Percentiles rank a stretch among this genome's conserved stretches.
Conservation (phyloP, 371 early-diverging fungal genomes). For the Mortierella sp. region DNA sequence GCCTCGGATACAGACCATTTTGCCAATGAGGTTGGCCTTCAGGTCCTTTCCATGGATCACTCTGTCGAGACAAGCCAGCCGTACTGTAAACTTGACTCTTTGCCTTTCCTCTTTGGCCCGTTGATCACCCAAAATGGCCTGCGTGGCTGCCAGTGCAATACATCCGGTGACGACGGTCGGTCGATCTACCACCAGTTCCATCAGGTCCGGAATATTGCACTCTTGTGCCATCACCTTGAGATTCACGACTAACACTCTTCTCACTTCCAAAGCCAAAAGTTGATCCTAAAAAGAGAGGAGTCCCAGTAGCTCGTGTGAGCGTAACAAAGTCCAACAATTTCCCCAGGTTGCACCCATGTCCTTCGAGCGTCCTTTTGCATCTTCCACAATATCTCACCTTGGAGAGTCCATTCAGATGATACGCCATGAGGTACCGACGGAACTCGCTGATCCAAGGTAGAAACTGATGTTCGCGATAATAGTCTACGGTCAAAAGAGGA, state of each 20-base stretch:
- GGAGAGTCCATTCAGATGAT: constrained; percentile 20
- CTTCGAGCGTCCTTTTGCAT: too few relatives aligned
- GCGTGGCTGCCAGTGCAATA: constrained; percentile 37
- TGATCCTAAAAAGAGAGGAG: constrained; percentile 5
- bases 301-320: too few relatives aligned
- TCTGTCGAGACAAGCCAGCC: constrained; percentile 31
- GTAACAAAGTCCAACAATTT: too few relatives aligned
- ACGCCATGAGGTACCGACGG: constrained; percentile 13
- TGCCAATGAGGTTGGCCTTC: constrained; percentile 56
- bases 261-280: background rate
- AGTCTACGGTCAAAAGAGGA: too few relatives aligned
- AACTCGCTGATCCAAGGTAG: constrained; percentile 42
- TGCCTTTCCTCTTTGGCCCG: constrained; percentile 12
- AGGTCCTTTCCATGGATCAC: constrained; percentile 50
- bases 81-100: constrained; percentile 25
- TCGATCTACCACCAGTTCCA: constrained; percentile 19
- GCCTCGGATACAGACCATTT: constrained; percentile 61
- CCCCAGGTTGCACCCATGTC: too few relatives aligned
- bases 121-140: constrained; percentile 26
- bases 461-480: constrained; percentile 27
- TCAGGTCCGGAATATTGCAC: constrained; percentile 27
- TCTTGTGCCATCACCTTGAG: constrained; percentile 22
- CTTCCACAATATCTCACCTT: too few relatives aligned
- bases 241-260: constrained; percentile 32
- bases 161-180: constrained; percentile 32